Conservation (phyloP, 371 early-diverging fungal genomes). For the Mortierella sp. region DNA sequence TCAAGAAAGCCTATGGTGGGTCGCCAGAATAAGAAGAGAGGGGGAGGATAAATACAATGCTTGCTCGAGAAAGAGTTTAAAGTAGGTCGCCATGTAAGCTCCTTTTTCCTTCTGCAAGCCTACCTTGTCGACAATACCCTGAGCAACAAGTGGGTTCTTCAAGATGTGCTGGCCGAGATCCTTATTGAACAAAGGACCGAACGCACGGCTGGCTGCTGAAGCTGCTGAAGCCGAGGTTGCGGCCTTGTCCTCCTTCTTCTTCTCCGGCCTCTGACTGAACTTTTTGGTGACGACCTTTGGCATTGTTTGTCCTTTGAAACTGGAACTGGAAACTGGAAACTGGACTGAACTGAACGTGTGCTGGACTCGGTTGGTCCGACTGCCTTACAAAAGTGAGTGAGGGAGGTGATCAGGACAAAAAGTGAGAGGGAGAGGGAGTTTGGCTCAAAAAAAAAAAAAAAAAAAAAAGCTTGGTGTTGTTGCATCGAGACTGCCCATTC, state of each 20-base stretch:
- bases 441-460: no score
- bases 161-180: slow-evolving; percentile 99
- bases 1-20: slow-evolving; percentile 91
- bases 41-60: no score
- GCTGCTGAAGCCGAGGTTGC: slow-evolving; percentile 35
- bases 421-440: no score
- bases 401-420: no score
- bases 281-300: slow-evolving; percentile 46
- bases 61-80: no score
- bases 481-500: no score
- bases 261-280: slow-evolving; percentile 29
- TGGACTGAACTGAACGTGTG: no score
- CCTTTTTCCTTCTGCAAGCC: no score
- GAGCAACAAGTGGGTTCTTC: slow-evolving; percentile 98
- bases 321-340: background rate
- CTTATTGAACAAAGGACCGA: slow-evolving; percentile 97
- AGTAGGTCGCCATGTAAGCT: no score
- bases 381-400: no score
- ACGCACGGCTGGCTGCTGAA: slow-evolving; percentile 61
- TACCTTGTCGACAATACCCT: slow-evolving; percentile 98
- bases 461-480: no score
- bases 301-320: slow-evolving; percentile 14
- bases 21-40: background rate
- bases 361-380: no score
- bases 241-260: slow-evolving; percentile 35